Evolutionary conservation across 2,329 filamentous ascomycete species (phyloP).

Genomic region (Myriosclerotinia duriaeana): DNA sequence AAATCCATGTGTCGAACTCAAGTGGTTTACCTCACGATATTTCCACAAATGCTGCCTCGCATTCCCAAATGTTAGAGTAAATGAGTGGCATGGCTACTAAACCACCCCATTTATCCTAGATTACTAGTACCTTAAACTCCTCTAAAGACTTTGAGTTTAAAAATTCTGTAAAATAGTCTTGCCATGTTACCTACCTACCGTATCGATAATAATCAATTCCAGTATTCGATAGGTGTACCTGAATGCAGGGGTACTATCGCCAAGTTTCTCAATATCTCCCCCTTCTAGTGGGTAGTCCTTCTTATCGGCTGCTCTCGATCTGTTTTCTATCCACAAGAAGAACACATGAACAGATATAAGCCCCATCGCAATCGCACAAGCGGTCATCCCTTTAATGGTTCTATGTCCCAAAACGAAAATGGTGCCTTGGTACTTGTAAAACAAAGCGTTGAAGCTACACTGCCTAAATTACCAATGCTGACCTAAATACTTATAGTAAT

Average conservation of each 20-base stretch:
- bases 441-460: neutral
- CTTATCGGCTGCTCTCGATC: neutral
- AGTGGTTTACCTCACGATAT: neutral
- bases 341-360: neutral
- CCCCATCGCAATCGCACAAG: neutral
- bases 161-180: neutral
- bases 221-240: neutral
- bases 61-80: too few species aligned
- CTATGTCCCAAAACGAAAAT: neutral
- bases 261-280: neutral
- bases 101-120: neutral
- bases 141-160: neutral
- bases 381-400: neutral
- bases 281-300: neutral
- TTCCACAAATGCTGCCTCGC: too few species aligned
- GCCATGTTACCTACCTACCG: neutral
- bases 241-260: neutral
- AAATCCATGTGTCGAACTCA: too few species aligned
- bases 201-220: neutral
- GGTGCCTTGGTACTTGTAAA: slow-evolving; percentile 1
- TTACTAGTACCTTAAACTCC: too few species aligned
- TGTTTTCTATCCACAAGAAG: neutral
- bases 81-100: neutral
- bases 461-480: neutral
- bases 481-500: neutral